Evolutionary conservation across 2,329 filamentous ascomycete genomes (phyloP).

Genomic region (Microsporum audouinii): DNA sequence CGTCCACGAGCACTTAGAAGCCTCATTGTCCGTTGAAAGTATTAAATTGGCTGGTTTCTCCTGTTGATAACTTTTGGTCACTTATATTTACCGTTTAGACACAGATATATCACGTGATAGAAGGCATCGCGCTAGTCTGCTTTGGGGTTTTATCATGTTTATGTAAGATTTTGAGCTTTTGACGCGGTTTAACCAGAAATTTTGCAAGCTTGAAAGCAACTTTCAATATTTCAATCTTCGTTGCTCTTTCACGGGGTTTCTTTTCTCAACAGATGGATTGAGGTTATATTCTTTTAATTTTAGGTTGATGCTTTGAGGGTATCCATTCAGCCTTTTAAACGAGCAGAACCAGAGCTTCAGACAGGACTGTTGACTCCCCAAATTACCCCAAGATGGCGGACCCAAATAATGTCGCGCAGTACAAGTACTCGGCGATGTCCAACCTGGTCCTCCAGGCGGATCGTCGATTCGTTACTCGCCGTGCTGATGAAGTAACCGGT

Average conservation of each 20-base stretch:
- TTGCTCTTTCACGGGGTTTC: not conserved
- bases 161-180: not conserved
- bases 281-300: not conserved
- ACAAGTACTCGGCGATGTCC: slow-evolving; percentile 99
- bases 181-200: not conserved
- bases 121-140: not conserved
- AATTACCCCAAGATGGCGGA: slow-evolving; percentile 51
- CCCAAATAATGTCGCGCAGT: slow-evolving; percentile 72
- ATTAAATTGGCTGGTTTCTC: not conserved
- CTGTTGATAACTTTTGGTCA: not conserved
- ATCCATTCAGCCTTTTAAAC: not conserved
- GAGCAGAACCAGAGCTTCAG: not conserved
- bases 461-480: slow-evolving; percentile 83
- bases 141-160: not conserved
- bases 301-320: not conserved
- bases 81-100: not conserved
- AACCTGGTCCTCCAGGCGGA: slow-evolving; percentile 99
- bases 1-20: not conserved
- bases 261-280: not conserved
- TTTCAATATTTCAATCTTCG: not conserved
- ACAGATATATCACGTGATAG: not conserved
- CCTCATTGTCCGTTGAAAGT: not conserved
- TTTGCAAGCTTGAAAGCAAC: slow-evolving; percentile 2
- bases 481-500: slow-evolving; percentile 88
- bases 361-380: not conserved